Conservation (phyloP, 192 early-diverging fungal species). For the Cladochytrium replicatum region DNA sequence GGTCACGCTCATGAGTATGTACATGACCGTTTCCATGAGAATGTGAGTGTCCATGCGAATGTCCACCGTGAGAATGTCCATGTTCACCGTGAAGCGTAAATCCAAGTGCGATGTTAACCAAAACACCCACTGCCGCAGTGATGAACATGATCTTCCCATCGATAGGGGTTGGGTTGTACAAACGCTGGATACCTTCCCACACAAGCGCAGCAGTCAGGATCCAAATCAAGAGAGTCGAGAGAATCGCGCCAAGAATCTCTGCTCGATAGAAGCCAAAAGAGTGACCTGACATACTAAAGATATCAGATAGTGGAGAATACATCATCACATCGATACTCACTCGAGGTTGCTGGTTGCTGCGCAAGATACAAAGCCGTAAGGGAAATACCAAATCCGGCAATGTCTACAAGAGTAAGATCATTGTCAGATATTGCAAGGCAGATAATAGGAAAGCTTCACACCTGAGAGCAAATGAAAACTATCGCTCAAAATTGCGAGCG, state of each 20-base stretch:
- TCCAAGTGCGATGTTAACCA: constrained; percentile 49
- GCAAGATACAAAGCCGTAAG: constrained; percentile 50
- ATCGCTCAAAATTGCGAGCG: constrained; percentile 55
- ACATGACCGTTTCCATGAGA: constrained; percentile 24
- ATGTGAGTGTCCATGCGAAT: constrained; percentile 39
- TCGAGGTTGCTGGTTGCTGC: constrained; percentile 35
- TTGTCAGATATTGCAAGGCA: no score
- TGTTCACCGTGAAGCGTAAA: background rate
- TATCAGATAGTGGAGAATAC: no score
- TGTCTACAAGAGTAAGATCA: constrained; percentile 49
- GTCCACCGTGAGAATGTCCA: constrained; percentile 28
- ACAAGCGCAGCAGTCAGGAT: constrained; percentile 52
- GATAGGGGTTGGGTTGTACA: constrained; percentile 42
- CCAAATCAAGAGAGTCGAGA: constrained; percentile 58
- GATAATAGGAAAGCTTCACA: no score
- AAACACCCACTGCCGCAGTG: constrained; percentile 48
- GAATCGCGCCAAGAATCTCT: constrained; percentile 58
- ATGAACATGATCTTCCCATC: constrained; percentile 54
- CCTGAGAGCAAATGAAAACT: constrained; percentile 58
- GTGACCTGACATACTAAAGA: no score
- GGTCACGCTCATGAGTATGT: constrained; percentile 16
- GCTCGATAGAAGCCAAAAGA: constrained; percentile 61
- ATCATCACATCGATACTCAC: no score
- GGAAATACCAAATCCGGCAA: constrained; percentile 54
- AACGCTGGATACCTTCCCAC: constrained; percentile 56